Conservation (phyloP, 2,329 filamentous ascomycete species). For the Monilinia aucupariae region DNA sequence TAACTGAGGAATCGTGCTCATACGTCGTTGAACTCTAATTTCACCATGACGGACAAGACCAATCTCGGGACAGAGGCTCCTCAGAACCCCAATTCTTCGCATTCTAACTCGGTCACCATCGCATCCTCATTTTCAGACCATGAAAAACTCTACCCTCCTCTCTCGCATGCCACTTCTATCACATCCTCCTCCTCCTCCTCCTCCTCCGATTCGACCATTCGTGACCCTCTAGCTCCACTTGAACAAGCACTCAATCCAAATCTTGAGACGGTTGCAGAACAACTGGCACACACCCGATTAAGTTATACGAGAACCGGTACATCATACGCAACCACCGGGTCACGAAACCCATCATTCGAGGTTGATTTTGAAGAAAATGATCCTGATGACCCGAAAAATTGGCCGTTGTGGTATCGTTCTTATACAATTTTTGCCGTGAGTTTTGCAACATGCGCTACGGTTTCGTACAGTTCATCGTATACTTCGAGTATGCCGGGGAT, state of each 20-base stretch:
- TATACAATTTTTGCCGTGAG: conserved; percentile 37
- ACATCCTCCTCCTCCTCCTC: conserved; percentile 22
- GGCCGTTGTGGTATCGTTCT: conserved; percentile 48
- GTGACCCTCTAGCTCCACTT: conserved; percentile 36
- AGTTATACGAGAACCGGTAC: conserved; percentile 40
- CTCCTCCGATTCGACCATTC: conserved; percentile 25
- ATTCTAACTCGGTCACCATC: conserved; percentile 15
- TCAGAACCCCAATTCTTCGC: conserved; percentile 5
- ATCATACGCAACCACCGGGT: conserved; percentile 42
- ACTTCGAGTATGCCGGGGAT: conserved; percentile 67
- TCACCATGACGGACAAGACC: conserved; percentile 21
- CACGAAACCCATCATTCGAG: conserved; percentile 57
- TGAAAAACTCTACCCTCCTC: conserved; percentile 23
- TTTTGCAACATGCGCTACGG: conserved; percentile 40
- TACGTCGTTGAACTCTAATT: not conserved
- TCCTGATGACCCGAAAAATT: conserved; percentile 61
- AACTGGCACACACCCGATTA: conserved; percentile 35
- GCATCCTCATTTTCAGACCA: conserved; percentile 17
- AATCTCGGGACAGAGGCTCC: conserved; percentile 24
- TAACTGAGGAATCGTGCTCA: not conserved
- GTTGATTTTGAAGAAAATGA: conserved; percentile 64
- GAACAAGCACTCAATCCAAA: conserved; percentile 39
- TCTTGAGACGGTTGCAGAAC: conserved; percentile 39
- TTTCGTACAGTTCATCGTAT: conserved; percentile 74
- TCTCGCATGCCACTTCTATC: conserved; percentile 3